Evolutionary conservation across 768 basidiomycete species (phyloP).

Genomic region (Xerocomus brunneocitrinus): DNA sequence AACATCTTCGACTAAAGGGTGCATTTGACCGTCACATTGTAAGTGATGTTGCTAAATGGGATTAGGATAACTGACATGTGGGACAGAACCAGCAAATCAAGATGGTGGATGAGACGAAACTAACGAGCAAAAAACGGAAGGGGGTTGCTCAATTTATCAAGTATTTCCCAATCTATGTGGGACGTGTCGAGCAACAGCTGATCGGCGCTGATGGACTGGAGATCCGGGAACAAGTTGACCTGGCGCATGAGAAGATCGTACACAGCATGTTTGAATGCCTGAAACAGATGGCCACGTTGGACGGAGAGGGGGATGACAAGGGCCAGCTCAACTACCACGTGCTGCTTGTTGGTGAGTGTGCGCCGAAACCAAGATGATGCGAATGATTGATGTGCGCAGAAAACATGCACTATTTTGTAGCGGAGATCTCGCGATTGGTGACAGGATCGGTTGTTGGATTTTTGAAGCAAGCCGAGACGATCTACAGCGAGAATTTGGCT

Average conservation of each 20-base stretch:
- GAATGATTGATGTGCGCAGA: slow-evolving; percentile 45
- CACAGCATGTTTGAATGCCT: slow-evolving; percentile 88
- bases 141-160: slow-evolving; percentile 91
- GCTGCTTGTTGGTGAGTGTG: slow-evolving; percentile 78
- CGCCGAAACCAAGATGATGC: not conserved
- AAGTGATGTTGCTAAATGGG: slow-evolving; percentile 20
- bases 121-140: slow-evolving; percentile 87
- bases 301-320: slow-evolving; percentile 91
- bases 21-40: slow-evolving; percentile 75
- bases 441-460: slow-evolving; percentile 59
- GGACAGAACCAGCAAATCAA: slow-evolving; percentile 80
- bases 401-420: slow-evolving; percentile 93
- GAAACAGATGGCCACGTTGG: slow-evolving; percentile 94
- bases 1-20: slow-evolving; percentile 71
- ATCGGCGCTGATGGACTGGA: slow-evolving; percentile 71
- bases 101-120: slow-evolving; percentile 83
- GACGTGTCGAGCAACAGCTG: slow-evolving; percentile 80
- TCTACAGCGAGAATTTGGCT: slow-evolving; percentile 85
- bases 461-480: slow-evolving; percentile 65
- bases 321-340: slow-evolving; percentile 96
- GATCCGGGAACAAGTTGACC: slow-evolving; percentile 71
- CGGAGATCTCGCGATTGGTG: slow-evolving; percentile 72
- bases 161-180: slow-evolving; percentile 86
- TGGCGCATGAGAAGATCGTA: slow-evolving; percentile 84
- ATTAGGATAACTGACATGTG: not conserved